phyloP scores from a whole-genome alignment of 257 asterid species.

The Salvia miltiorrhiza region DNA sequence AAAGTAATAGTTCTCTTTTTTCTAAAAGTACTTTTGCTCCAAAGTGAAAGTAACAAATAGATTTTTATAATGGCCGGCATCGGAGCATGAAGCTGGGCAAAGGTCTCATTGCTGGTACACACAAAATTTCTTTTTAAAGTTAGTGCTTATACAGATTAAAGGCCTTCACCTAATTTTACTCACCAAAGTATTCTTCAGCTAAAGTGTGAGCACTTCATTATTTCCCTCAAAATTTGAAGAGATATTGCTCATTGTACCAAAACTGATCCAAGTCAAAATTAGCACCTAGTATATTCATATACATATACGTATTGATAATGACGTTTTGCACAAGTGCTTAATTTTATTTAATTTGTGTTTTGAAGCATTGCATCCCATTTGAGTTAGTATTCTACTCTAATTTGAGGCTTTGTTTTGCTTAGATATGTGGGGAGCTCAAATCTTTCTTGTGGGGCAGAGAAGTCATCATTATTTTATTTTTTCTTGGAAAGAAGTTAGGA shows the following conservation, averaged over 20 bases:
- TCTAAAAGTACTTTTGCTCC: not conserved
- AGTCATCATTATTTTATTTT: not conserved
- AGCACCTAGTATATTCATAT: not conserved
- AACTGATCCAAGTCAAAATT: too few species aligned
- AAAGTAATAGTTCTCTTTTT: not conserved
- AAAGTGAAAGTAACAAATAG: slow-evolving; percentile 9
- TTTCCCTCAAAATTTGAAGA: too few species aligned
- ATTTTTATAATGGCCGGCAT: slow-evolving; percentile 38
- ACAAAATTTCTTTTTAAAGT: slow-evolving; percentile 1
- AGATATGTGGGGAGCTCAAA: not conserved
- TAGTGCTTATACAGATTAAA: not conserved
- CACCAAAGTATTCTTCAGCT: too few species aligned
- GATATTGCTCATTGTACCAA: too few species aligned
- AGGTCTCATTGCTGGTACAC: slow-evolving; percentile 10
- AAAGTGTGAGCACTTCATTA: too few species aligned
- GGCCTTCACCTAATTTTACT: not conserved
- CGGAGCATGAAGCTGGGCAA: slow-evolving; percentile 28
- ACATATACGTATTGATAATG: not conserved
- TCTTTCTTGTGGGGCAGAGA: slow-evolving; percentile 10
- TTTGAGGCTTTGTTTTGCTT: not conserved
- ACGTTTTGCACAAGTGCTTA: not conserved
- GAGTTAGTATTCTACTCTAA: not conserved
- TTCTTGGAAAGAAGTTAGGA: not conserved
- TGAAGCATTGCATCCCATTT: not conserved
- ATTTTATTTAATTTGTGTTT: not conserved